Evolutionary conservation across 257 asterid genomes (phyloP).

Genomic region (Fraxinus quadrangulata): DNA sequence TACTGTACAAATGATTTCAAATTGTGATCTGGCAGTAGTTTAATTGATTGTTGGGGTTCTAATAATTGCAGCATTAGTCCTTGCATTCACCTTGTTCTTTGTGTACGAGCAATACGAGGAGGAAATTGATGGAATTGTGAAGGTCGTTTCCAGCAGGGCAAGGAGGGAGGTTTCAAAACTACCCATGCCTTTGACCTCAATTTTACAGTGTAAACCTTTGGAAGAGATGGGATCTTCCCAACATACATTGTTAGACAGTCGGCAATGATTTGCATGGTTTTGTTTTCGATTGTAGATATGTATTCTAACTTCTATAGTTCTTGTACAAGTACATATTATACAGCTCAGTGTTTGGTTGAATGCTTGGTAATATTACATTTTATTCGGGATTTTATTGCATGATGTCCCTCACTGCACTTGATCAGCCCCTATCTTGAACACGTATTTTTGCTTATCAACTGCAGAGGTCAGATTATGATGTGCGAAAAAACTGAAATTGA

Average conservation of each 20-base stretch:
- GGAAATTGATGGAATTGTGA: conserved; percentile 55
- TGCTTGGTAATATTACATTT: background rate
- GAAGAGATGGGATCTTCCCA: conserved; percentile 26
- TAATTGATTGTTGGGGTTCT: conserved; percentile 8
- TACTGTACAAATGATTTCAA: background rate
- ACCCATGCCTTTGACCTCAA: conserved; percentile 26
- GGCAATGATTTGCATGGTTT: conserved; percentile 24
- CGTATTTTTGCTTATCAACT: too few species aligned
- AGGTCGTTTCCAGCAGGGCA: conserved; percentile 24
- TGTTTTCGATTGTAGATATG: background rate
- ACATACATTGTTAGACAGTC: conserved; percentile 21
- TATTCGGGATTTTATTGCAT: too few species aligned
- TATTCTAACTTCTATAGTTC: background rate
- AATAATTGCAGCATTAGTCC: conserved; percentile 61
- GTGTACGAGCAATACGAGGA: conserved; percentile 87
- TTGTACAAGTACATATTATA: background rate
- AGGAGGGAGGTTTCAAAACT: conserved; percentile 29
- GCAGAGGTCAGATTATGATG: too few species aligned
- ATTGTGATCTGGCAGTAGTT: background rate
- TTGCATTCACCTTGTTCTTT: conserved; percentile 66
- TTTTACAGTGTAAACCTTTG: conserved; percentile 14
- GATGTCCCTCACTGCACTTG: too few species aligned
- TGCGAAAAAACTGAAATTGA: too few species aligned
- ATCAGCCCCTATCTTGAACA: too few species aligned
- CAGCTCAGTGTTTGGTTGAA: background rate